Evolutionary conservation across 2,329 filamentous ascomycete species (phyloP).

Genomic region (Furcasterigmium furcatum): DNA sequence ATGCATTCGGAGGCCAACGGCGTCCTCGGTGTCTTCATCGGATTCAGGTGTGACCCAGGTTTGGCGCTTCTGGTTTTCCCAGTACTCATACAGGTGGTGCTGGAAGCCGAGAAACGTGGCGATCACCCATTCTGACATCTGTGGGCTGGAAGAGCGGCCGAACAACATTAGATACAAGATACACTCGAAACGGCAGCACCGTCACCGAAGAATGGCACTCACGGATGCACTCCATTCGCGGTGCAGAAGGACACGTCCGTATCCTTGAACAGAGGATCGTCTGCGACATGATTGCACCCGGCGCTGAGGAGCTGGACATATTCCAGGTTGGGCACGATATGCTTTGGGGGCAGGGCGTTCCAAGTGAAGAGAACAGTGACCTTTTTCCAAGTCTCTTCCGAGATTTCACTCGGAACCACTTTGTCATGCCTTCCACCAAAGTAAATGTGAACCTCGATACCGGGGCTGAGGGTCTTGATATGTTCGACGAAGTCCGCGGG

Average conservation of each 20-base stretch:
- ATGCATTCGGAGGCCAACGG: conserved; percentile 19
- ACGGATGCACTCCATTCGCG: conserved; percentile 58
- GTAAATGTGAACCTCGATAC: no score
- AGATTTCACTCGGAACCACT: no score
- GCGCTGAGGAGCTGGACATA: conserved; percentile 53
- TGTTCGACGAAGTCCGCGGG: no score
- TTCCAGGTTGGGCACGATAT: conserved; percentile 42
- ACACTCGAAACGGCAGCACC: no score
- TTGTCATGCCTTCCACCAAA: no score
- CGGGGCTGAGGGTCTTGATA: no score
- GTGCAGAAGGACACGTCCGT: conserved; percentile 49
- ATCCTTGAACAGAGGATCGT: conserved; percentile 44
- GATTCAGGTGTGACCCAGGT: background rate
- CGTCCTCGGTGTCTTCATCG: background rate
- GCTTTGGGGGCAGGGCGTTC: conserved; percentile 34
- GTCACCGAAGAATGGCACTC: conserved; percentile 12
- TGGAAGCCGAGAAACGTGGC: conserved; percentile 46
- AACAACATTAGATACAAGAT: background rate
- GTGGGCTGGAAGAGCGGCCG: conserved; percentile 32
- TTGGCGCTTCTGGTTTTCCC: background rate
- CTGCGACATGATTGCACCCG: conserved; percentile 46
- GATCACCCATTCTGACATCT: conserved; percentile 56
- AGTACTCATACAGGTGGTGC: conserved; percentile 33
- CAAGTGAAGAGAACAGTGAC: conserved; percentile 47
- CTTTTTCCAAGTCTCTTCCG: conserved; percentile 36